Conservation (phyloP, 164 flowering plant genomes). For the Litsea cubeba region DNA sequence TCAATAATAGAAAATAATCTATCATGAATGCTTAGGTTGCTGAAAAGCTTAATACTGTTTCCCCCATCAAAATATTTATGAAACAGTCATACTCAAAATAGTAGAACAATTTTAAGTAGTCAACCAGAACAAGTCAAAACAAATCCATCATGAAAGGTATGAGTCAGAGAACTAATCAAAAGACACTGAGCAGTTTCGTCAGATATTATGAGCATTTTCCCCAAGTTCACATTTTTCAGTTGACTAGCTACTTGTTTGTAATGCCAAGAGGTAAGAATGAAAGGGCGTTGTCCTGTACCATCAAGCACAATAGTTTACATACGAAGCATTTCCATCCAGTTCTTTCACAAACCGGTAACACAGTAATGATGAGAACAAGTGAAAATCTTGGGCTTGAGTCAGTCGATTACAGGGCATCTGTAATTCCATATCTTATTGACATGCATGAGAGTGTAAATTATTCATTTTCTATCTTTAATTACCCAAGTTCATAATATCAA, state of each 20-base stretch:
- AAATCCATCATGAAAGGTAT: background rate
- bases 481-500: too few species aligned
- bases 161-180: background rate
- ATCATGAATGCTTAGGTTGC: background rate
- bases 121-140: background rate
- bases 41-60: too few species aligned
- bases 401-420: background rate
- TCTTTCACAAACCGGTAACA: background rate
- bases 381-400: background rate
- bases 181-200: background rate
- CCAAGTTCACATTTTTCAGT: background rate
- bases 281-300: too few species aligned
- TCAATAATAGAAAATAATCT: background rate
- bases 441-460: too few species aligned
- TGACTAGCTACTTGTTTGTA: background rate
- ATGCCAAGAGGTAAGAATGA: too few species aligned
- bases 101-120: background rate
- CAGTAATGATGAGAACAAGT: background rate
- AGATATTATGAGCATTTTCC: background rate
- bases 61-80: too few species aligned
- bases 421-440: background rate
- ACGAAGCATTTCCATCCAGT: background rate
- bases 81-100: too few species aligned
- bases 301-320: too few species aligned
- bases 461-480: too few species aligned